Conservation (phyloP, 1,139 yeast species). For the Spencermartinsiella ligniputridi region DNA sequence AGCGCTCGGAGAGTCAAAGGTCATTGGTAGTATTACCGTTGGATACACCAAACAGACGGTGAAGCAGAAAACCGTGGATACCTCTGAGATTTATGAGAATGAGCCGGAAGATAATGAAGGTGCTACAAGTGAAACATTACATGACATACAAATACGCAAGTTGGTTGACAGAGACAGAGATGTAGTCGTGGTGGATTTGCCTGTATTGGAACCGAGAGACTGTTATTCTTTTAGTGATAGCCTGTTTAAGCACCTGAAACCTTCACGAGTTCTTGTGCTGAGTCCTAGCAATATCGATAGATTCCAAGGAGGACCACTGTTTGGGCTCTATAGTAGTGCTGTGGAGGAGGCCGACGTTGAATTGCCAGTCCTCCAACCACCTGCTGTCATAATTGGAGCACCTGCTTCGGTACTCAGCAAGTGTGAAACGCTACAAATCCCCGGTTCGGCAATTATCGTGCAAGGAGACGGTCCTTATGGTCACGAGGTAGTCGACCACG, state of each 20-base stretch:
- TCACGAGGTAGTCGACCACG: constrained; percentile 25
- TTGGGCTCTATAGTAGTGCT: constrained; percentile 11
- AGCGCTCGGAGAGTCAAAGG: constrained; percentile 2
- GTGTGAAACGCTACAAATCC: constrained; percentile 15
- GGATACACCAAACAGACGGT: constrained; percentile 11
- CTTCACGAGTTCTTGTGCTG: constrained; percentile 15
- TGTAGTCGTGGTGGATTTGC: constrained; percentile 11
- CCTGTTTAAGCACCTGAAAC: constrained; percentile 14
- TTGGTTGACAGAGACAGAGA: constrained; percentile 4
- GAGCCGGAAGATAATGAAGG: constrained; percentile 9
- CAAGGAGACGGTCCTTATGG: constrained; percentile 31
- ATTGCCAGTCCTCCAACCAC: constrained; percentile 21
- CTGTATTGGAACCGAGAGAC: constrained; percentile 19
- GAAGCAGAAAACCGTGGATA: background rate
- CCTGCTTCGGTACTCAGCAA: constrained; percentile 25
- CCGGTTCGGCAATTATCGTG: constrained; percentile 24
- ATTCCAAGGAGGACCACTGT: constrained; percentile 14
- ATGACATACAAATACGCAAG: constrained; percentile 10
- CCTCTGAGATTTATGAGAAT: constrained; percentile 11
- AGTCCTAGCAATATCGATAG: constrained; percentile 20
- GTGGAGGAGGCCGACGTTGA: constrained; percentile 1
- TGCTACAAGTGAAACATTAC: constrained; percentile 9
- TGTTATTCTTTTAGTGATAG: constrained; percentile 19
- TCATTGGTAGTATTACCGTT: constrained; percentile 13
- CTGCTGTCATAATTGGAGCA: constrained; percentile 26